phyloP scores from a whole-genome alignment of 2,329 filamentous ascomycete species.

The Microdochium nivale region DNA sequence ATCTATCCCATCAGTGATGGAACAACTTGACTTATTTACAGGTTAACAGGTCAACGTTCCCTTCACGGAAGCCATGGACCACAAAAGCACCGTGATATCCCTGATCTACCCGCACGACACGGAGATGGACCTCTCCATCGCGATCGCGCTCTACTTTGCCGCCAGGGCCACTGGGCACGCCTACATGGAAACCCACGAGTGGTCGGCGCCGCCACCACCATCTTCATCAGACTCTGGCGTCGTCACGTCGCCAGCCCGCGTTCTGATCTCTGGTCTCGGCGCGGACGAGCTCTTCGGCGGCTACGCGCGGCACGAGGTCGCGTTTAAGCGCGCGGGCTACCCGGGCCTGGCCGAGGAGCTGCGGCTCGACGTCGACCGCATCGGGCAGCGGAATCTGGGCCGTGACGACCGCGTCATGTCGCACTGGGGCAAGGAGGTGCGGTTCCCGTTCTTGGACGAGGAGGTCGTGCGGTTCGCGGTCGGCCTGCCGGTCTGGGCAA shows the following conservation, averaged over 20 bases:
- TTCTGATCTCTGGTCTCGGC: conserved; percentile 84
- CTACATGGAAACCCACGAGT: conserved; percentile 19
- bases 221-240: conserved; percentile 3
- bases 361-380: conserved; percentile 71
- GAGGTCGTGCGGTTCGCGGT: conserved; percentile 76
- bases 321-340: conserved; percentile 64
- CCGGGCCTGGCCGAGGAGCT: conserved; percentile 70
- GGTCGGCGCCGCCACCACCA: conserved; percentile 9
- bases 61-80: conserved; percentile 62
- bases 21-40: not conserved
- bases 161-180: conserved; percentile 59
- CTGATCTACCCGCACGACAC: conserved; percentile 92
- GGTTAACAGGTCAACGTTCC: conserved; percentile 62
- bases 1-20: conserved; percentile 1
- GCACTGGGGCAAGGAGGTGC: conserved; percentile 79
- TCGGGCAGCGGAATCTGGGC: conserved; percentile 91
- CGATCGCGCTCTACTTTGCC: conserved; percentile 89
- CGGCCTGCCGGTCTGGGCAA: conserved; percentile 64
- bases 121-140: conserved; percentile 97
- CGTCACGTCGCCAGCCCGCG: conserved; percentile 59
- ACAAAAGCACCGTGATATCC: conserved; percentile 60
- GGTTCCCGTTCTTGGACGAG: conserved; percentile 90
- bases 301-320: conserved; percentile 74
- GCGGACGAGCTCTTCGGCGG: conserved; percentile 96
- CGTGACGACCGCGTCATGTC: conserved; percentile 88